Evolutionary conservation across 139 green algal genomes (phyloP).

Genomic region (Mesotaenium endlicherianum): DNA sequence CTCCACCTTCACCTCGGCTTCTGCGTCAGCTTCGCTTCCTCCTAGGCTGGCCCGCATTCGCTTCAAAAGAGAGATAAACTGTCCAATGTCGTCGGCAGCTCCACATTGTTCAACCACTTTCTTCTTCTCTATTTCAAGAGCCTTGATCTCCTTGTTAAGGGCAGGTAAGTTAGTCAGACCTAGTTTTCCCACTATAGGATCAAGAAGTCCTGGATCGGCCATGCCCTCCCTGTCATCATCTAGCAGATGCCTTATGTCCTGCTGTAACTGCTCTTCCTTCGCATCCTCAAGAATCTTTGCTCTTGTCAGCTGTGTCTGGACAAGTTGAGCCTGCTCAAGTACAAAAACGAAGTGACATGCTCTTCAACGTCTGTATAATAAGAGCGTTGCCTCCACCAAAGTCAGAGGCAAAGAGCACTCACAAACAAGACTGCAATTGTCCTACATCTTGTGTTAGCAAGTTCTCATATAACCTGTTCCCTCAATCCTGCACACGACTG

Average conservation of each 20-base stretch:
- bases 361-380: too few species aligned
- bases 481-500: too few species aligned
- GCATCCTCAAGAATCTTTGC: neutral
- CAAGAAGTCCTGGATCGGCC: slow-evolving; percentile 9
- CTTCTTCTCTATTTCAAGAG: neutral
- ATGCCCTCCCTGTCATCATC: neutral
- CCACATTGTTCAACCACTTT: neutral
- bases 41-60: neutral
- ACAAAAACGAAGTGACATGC: neutral
- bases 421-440: too few species aligned
- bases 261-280: slow-evolving; percentile 27
- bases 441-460: too few species aligned
- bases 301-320: slow-evolving; percentile 21
- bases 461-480: too few species aligned
- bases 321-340: slow-evolving; percentile 8
- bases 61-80: neutral
- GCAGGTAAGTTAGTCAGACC: slow-evolving; percentile 3
- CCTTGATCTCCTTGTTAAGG: neutral
- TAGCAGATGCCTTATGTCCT: slow-evolving; percentile 3
- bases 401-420: too few species aligned
- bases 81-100: neutral
- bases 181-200: slow-evolving; percentile 16
- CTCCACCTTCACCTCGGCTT: neutral
- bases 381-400: too few species aligned
- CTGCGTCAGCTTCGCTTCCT: neutral